A percentile compares a stretch with the other conserved stretches of the same genome.
These are phyloP conservation scores for Cajanus cajan DNA, from an alignment of 306 rosid species.

Conservation along the genomic window DNA sequence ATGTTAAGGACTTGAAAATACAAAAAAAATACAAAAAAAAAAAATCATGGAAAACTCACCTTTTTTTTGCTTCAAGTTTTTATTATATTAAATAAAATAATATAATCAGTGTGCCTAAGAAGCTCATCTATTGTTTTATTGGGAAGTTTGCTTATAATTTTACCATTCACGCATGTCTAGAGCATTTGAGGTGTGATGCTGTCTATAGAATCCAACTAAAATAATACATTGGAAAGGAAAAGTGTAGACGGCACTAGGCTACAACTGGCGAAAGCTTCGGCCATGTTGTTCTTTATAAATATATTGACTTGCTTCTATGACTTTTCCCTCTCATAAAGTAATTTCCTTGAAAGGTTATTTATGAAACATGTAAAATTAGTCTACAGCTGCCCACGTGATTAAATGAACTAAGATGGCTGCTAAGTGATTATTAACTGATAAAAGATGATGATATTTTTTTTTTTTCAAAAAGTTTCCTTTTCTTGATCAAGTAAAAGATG, in stretches of 20 bases:
- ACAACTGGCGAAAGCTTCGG: constrained; percentile 3
- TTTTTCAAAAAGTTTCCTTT: too few species aligned
- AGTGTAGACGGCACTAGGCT: background rate
- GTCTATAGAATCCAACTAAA: constrained; percentile 3
- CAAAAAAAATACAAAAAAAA: too few species aligned
- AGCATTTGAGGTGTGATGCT: background rate
- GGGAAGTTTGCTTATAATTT: background rate
- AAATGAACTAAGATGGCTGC: constrained; percentile 13
- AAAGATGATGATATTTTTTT: background rate
- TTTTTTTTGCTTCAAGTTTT: background rate
- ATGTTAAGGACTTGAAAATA: background rate
- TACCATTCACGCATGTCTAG: background rate
- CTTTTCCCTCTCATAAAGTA: background rate
- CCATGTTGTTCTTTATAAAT: background rate
- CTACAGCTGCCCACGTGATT: constrained; percentile 22
- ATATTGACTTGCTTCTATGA: background rate
- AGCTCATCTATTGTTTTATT: background rate
- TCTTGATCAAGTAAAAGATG: too few species aligned
- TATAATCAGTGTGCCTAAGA: background rate
- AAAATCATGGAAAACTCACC: background rate
- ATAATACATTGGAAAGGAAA: background rate
- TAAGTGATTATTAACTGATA: background rate
- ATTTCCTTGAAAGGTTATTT: background rate
- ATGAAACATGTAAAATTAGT: background rate
- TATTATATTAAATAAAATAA: background rate